Conservation (phyloP, 352 stramenopile genomes). For the Phytopythium cucurbitacearum region DNA sequence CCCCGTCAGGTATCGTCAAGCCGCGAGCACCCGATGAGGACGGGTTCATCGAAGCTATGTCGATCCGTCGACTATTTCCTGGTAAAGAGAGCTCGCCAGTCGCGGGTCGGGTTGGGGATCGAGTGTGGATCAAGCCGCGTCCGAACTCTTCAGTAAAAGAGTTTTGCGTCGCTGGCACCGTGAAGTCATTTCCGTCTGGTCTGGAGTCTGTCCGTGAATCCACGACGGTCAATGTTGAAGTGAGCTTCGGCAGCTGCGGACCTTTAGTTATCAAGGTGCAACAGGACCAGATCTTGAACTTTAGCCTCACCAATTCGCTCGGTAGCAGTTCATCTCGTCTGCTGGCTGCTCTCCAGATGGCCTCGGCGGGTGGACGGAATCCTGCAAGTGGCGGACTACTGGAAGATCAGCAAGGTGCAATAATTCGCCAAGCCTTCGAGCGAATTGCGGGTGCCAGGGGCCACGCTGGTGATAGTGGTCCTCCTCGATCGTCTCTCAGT, state of each 20-base stretch:
- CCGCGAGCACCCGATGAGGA: constrained; percentile 9
- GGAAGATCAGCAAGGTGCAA: no score
- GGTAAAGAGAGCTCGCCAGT: constrained; percentile 51
- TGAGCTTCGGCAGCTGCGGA: constrained; percentile 36
- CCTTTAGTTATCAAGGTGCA: constrained; percentile 45
- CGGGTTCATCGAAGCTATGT: constrained; percentile 63
- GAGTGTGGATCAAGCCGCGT: constrained; percentile 55
- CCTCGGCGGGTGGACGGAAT: constrained; percentile 13
- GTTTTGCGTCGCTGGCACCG: constrained; percentile 48
- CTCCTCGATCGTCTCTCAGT: neutral
- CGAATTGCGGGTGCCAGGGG: neutral
- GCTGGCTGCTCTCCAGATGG: constrained; percentile 53
- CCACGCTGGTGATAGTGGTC: neutral
- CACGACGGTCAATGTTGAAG: constrained; percentile 41
- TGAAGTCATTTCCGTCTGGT: constrained; percentile 57
- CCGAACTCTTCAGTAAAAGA: constrained; percentile 20
- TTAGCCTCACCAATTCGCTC: constrained; percentile 20
- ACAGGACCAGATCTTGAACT: constrained; percentile 57
- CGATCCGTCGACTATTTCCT: constrained; percentile 60
- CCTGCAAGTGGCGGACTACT: no score
- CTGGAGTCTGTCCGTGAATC: constrained; percentile 43
- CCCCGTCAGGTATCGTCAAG: constrained; percentile 11
- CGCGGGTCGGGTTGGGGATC: constrained; percentile 51
- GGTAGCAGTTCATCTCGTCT: constrained; percentile 39
- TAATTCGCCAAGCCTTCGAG: constrained; percentile 4